These are phyloP conservation scores for Macrotyloma uniflorum DNA, from an alignment of 306 rosid species.

Conservation along the genomic window DNA sequence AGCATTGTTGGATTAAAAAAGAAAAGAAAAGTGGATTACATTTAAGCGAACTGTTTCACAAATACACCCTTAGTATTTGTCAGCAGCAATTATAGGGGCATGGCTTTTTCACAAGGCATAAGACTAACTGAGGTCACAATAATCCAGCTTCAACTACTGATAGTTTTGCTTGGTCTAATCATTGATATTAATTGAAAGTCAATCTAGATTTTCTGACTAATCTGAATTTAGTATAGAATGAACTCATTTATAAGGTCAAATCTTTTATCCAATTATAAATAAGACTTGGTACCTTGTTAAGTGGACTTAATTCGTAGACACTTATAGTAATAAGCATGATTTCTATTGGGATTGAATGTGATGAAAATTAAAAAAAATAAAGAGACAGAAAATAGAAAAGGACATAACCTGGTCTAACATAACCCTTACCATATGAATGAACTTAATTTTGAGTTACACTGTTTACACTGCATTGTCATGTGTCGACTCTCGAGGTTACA, in stretches of 20 bases:
- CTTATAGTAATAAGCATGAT: neutral
- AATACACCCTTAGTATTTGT: too few relatives aligned
- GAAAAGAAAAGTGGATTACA: too few relatives aligned
- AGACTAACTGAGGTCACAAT: neutral
- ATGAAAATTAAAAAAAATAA: neutral
- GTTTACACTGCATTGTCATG: conserved; percentile 10
- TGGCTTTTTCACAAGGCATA: neutral
- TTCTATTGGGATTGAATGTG: neutral
- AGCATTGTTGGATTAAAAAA: too few relatives aligned
- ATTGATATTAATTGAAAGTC: neutral
- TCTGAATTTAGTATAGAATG: neutral
- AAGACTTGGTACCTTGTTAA: neutral
- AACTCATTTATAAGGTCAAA: neutral
- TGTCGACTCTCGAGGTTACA: neutral
- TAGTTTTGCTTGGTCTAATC: neutral
- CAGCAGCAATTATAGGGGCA: too few relatives aligned
- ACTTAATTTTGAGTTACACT: neutral
- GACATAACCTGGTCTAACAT: neutral
- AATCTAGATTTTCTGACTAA: neutral
- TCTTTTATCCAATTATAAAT: neutral
- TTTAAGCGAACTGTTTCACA: too few relatives aligned
- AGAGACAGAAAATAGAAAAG: neutral
- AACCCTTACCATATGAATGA: neutral
- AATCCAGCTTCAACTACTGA: neutral
- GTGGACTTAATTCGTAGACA: neutral